Evolutionary conservation across 805 yeast species (phyloP), one percentile per base, ranked within the genome.

Genomic region (Kuraishia hungarica): DNA sequence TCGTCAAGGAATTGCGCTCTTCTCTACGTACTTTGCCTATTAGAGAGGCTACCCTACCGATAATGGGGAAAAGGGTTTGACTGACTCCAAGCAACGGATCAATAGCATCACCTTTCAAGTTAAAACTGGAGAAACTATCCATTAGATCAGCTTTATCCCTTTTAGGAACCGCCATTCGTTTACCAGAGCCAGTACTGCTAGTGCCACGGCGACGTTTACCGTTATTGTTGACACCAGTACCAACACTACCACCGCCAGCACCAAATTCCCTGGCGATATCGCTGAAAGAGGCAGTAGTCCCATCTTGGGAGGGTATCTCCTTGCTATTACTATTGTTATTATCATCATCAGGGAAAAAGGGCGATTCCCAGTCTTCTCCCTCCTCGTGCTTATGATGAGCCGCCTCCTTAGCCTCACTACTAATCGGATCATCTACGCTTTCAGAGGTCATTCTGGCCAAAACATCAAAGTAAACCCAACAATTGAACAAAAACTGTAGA

Each of bases 21-120:
- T 73, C 57, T 15, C 62, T 60, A 39, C 86, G 69, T 17, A 81
- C 80, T 53, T 76, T 74, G 7, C 77, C 67, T 13, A 83, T 81
- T 48, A 84, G 69, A 1, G 78, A 67, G 0, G 89, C 87, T 21
- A 82, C 86, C 59, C 76, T 76, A 2, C 88, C 87, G 70, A 85
- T 81, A 15, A 84, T 73, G 55, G 84, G 80, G 63, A 85, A 85
- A 35, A 85, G 65, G 1, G 81, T 77, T 63, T 83, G 88, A 0
- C 84, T 84, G 64, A 86, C 82, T 1, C 91, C 91, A 52, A 85
- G 67, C 43, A 84, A 69, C 10, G 89, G 88, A 62, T 85, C 90
- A 48, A 84, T 76, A 19, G 72, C 74, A 48, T 74, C 75, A 8
- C 68, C 68, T 52, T 67, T 66, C 51, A 64, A 56, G 55, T 68